These are phyloP conservation scores for Crithidia thermophila DNA, from an alignment of 208 protist species.

Conservation along the genomic window DNA sequence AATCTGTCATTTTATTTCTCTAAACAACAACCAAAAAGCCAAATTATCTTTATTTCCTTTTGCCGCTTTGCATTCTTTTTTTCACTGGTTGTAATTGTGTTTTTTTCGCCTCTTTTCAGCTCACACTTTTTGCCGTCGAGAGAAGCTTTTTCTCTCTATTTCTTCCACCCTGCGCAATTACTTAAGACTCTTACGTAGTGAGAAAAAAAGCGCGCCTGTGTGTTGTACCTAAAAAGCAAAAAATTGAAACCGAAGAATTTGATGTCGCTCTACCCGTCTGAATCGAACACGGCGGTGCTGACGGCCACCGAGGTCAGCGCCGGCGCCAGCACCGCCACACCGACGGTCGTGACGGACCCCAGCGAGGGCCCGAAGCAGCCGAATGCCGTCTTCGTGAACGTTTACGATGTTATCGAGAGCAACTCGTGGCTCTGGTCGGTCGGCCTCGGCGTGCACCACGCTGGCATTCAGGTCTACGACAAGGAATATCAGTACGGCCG, in stretches of 20 bases:
- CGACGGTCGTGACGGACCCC: not conserved
- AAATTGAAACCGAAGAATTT: not conserved
- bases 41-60: not conserved
- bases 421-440: constrained; percentile 57
- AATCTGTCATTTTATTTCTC: too few species aligned
- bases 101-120: not conserved
- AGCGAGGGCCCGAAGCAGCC: constrained; percentile 16
- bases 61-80: not conserved
- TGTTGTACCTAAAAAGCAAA: too few species aligned
- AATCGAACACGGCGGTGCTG: not conserved
- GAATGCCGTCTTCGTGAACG: constrained; percentile 72
- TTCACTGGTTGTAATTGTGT: not conserved
- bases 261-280: constrained; percentile 6
- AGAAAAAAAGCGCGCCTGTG: too few species aligned
- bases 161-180: too few species aligned
- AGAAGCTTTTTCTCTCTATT: not conserved
- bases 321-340: not conserved
- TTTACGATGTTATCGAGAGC: constrained; percentile 62
- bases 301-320: constrained; percentile 1
- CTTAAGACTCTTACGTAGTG: too few species aligned
- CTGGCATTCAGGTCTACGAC: constrained; percentile 74
- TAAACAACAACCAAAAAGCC: too few species aligned
- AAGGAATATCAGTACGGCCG: constrained; percentile 68
- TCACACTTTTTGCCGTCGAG: not conserved
- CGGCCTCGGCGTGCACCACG: constrained; percentile 71